Base-by-base conservation (phyloP, 2,329 filamentous ascomycete genomes). In the Leptographium lundbergii region DNA sequence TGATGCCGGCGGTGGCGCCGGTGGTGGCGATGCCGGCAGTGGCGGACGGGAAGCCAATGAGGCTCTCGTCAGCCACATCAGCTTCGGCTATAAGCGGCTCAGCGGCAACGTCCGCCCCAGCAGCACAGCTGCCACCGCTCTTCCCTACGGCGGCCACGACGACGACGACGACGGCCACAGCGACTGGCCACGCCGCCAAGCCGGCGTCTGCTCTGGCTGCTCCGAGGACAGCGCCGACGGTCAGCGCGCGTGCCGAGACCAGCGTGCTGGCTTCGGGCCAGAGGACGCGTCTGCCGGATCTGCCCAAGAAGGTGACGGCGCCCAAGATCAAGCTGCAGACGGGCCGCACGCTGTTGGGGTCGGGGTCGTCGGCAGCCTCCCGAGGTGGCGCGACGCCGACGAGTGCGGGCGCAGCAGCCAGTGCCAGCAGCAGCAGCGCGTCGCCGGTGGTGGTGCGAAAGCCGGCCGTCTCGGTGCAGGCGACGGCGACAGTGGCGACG, bases 261-360 rank as follows among this genome's bases (percentile, higher is more conserved):
- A 39, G 17, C 36, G 36, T 34, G 39, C 39, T 42, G 39, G 39
- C 39, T 17, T 42, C 39, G 11, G 39, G 42, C 2, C 42, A 22
- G 42, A 17, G 42, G 42, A 61, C 60, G 1, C 59, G 58, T 4
- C 59, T 61, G 14, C 63, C 62, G 17, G 53, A 55, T 2, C 56
- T 59, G 24, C 50, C 63, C 22, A 63, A 54, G 53, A 58, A 60
- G 54, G 39, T 58, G n/a, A 25, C 48, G 6, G 45, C 48, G 52
- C 60, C 60, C 27, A 65, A 62, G 54, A 66, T 66, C 56, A 63
- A 63, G 60, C 59, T 66, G 19, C 61, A 63, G 61, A 61, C 61
- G 6, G 60, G 39, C 52, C 58, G 61, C 19, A 47, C 60, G 32
- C 59, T 57, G 2, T 29, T 61, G 36, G 45, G 56, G n/a, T 47